Evolutionary conservation across 768 basidiomycete species (phyloP).

Genomic region (Amanita muscaria): DNA sequence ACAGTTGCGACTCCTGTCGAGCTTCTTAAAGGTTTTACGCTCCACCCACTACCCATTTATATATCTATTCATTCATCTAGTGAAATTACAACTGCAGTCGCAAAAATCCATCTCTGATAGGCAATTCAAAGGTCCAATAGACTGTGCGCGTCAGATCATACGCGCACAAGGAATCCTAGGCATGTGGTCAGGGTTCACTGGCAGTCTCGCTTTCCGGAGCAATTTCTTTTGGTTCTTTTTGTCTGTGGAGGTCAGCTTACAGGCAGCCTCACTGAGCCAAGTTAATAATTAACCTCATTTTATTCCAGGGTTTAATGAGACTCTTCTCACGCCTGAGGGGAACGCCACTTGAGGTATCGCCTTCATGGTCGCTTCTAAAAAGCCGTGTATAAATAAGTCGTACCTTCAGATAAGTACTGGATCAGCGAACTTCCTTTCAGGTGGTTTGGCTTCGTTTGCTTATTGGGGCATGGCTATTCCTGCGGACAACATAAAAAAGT

Average conservation of each 20-base stretch:
- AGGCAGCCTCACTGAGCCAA: constrained; percentile 7
- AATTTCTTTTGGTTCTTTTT: constrained; percentile 80
- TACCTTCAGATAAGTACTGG: constrained; percentile 46
- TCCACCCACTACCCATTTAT: background rate
- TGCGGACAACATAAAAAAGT: constrained; percentile 82
- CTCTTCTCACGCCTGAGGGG: constrained; percentile 45
- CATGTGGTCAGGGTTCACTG: constrained; percentile 69
- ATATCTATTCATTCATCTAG: constrained; percentile 20
- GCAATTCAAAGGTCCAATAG: constrained; percentile 57
- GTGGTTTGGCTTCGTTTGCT: constrained; percentile 51
- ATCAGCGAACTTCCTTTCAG: constrained; percentile 54
- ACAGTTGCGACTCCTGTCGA: constrained; percentile 64
- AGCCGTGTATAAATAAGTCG: constrained; percentile 1
- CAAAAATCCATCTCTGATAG: constrained; percentile 42
- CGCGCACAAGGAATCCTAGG: constrained; percentile 53
- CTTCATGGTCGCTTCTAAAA: constrained; percentile 2
- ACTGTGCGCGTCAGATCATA: constrained; percentile 57
- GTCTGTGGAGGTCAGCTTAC: constrained; percentile 44
- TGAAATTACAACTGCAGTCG: constrained; percentile 62
- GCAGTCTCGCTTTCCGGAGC: constrained; percentile 61
- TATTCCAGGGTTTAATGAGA: constrained; percentile 48
- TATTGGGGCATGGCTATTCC: constrained; percentile 68
- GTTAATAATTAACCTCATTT: constrained; percentile 13
- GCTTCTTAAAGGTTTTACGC: constrained; percentile 37
- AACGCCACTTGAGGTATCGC: constrained; percentile 49